Conservation (phyloP, 495 filamentous ascomycete species). For the Astrocystis sublimbata region DNA sequence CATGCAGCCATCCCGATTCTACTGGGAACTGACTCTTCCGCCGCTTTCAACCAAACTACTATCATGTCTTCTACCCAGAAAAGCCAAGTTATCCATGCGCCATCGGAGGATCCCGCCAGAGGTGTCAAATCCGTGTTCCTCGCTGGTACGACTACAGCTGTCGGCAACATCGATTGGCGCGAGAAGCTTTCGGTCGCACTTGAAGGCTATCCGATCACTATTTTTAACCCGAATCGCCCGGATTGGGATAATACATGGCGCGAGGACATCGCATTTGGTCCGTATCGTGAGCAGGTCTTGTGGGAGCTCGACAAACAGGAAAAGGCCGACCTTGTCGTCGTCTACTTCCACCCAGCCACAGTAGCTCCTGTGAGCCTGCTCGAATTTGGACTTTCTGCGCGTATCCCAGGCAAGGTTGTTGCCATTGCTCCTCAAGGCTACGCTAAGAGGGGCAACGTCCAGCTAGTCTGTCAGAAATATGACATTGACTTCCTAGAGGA, state of each 20-base stretch:
- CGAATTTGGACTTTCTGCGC: conserved; percentile 55
- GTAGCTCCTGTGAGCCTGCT: conserved; percentile 51
- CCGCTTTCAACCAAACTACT: too few relatives aligned
- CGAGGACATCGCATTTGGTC: conserved; percentile 44
- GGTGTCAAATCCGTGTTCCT: conserved; percentile 42
- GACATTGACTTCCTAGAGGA: conserved; percentile 39
- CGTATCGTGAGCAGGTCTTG: conserved; percentile 54
- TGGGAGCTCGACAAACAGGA: conserved; percentile 62
- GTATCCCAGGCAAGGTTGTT: conserved; percentile 44
- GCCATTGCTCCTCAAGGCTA: conserved; percentile 55
- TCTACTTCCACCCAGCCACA: conserved; percentile 55
- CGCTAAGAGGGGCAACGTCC: conserved; percentile 58
- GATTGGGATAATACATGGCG: conserved; percentile 58
- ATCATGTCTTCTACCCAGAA: too few relatives aligned
- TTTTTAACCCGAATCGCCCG: conserved; percentile 58
- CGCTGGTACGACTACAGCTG: conserved; percentile 41
- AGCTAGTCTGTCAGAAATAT: conserved; percentile 51
- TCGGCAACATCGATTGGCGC: conserved; percentile 43
- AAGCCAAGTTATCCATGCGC: conserved; percentile 38
- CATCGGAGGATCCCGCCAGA: conserved; percentile 26
- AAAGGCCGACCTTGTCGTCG: conserved; percentile 50
- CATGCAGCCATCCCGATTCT: too few relatives aligned
- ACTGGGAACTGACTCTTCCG: too few relatives aligned
- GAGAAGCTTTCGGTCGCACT: conserved; percentile 36
- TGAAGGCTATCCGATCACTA: conserved; percentile 48